Base-by-base conservation (phyloP, 1,139 yeast species). In the Yamadazyma buinensis region DNA sequence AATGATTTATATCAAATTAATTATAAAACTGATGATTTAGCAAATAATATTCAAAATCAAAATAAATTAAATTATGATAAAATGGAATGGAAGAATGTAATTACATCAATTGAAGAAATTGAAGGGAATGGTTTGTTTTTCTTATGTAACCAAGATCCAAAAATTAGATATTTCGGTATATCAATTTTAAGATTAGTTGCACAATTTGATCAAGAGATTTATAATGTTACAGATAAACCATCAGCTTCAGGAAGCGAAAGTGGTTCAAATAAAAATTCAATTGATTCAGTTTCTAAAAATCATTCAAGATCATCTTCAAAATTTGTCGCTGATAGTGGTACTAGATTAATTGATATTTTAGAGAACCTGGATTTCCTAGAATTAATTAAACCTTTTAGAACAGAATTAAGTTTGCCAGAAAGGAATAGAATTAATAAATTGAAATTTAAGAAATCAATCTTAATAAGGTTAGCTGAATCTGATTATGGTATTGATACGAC, bases 401-500 rank as follows among this genome's bases (percentile, higher is more conserved):
- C 73, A n/a, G 79, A 75, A 26, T 60, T 90, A 33, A 86, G 95
- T 57, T 76, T 74, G 34, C 95, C 96, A 1, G 98, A 94, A 56
- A 69, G 84, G 30, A 76, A 80, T 15, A 62, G 97, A 29, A 63
- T 90, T 13, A 51, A 79, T 2, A 84, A 84, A 47, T 59, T 92
- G 31, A 77, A 74, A 39, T 67, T 68, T 31, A 80, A 76, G 44
- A 77, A 77, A 40, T 84, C 84, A 22, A 73, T 85, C 2, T 59
- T 94, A 17, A 67, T 84, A 0, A 71, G 79, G 35, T 61, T 92
- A 11, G 96, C 95, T 0, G 96, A 86, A 48, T 84, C 95, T 2
- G 95, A 85, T 42, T 84, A 88, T 51, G 97, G 97, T 2, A 90
- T 92, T 8, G 98, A 94, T 56, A 81, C 95, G 1, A 95, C 98